These are phyloP conservation scores for Lagenidium giganteum DNA, from an alignment of 352 stramenopile genomes.

Conservation along the genomic window DNA sequence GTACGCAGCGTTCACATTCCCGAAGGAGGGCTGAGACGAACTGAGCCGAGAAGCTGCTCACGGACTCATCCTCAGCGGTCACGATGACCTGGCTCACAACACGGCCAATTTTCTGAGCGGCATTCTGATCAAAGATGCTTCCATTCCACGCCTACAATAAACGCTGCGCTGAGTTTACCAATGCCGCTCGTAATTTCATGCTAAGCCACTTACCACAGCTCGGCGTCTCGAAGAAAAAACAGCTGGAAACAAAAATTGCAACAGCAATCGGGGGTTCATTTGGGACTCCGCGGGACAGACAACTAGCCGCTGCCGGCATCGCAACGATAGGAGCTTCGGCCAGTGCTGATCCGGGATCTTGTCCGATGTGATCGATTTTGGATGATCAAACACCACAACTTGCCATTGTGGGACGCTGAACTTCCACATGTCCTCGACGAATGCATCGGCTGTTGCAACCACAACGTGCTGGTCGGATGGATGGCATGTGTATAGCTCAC, in stretches of 20 bases:
- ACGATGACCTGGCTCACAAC: no score
- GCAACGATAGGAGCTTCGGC: slow-evolving; percentile 55
- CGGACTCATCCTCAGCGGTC: no score
- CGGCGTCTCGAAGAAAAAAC: slow-evolving; percentile 69
- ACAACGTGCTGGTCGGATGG: slow-evolving; percentile 36
- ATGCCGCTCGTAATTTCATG: no score
- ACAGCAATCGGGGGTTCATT: slow-evolving; percentile 38
- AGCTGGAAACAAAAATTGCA: slow-evolving; percentile 66
- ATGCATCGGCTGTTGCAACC: slow-evolving; percentile 50
- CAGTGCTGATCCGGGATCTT: slow-evolving; percentile 24
- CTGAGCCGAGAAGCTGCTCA: no score
- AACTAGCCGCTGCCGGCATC: slow-evolving; percentile 60
- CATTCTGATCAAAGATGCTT: no score
- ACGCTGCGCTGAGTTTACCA: no score
- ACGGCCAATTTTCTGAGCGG: no score
- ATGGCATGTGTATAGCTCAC: slow-evolving; percentile 25
- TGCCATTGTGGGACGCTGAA: slow-evolving; percentile 43
- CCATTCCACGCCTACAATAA: no score
- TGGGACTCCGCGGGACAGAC: slow-evolving; percentile 26
- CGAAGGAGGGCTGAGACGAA: no score
- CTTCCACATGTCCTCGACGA: slow-evolving; percentile 36
- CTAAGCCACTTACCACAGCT: slow-evolving; percentile 61
- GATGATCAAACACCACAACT: slow-evolving; percentile 39
- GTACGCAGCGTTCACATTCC: no score
- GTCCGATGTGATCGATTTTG: slow-evolving; percentile 5